Percentiles rank a stretch among this genome's conserved stretches.
These are phyloP conservation scores for Epichloe uncinata DNA, from an alignment of 2,329 filamentous ascomycete species.

Conservation along the genomic window DNA sequence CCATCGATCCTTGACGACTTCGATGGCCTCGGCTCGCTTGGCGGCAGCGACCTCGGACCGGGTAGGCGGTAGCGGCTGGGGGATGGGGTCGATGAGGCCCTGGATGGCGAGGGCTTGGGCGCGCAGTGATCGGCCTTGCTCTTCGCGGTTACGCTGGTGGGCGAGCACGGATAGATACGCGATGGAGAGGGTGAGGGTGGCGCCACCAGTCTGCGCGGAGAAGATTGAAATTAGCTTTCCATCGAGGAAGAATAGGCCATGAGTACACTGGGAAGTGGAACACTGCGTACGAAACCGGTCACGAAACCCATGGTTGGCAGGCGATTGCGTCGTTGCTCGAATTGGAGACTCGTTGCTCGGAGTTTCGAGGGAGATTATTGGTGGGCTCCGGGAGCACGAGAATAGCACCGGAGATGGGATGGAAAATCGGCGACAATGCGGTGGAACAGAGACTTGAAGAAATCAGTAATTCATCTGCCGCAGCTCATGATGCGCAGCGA, in stretches of 20 bases:
- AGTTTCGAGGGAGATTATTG: conserved; percentile 18
- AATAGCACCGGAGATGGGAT: neutral
- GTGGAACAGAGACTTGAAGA: neutral
- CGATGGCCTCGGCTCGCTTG: conserved; percentile 42
- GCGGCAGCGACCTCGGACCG: conserved; percentile 37
- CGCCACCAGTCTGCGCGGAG: conserved; percentile 50
- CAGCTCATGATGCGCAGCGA: conserved; percentile 21
- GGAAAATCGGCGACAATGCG: neutral
- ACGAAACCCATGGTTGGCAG: conserved; percentile 52
- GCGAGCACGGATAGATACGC: conserved; percentile 59
- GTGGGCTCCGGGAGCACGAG: neutral
- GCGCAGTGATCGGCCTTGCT: conserved; percentile 42
- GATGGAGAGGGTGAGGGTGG: conserved; percentile 59
- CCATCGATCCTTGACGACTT: conserved; percentile 64
- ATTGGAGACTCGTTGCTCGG: neutral
- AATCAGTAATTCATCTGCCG: conserved; percentile 9
- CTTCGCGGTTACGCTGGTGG: conserved; percentile 54
- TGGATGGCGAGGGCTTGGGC: conserved; percentile 42
- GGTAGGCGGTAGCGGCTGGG: conserved; percentile 32
- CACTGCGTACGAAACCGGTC: conserved; percentile 49
- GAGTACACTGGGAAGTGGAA: neutral
- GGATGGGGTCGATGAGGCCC: conserved; percentile 35
- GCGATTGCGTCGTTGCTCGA: neutral
- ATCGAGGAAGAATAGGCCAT: neutral
- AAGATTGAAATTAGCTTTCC: neutral